Base-by-base conservation (phyloP, 495 filamentous ascomycete genomes). In the Penicillium arizonense region DNA sequence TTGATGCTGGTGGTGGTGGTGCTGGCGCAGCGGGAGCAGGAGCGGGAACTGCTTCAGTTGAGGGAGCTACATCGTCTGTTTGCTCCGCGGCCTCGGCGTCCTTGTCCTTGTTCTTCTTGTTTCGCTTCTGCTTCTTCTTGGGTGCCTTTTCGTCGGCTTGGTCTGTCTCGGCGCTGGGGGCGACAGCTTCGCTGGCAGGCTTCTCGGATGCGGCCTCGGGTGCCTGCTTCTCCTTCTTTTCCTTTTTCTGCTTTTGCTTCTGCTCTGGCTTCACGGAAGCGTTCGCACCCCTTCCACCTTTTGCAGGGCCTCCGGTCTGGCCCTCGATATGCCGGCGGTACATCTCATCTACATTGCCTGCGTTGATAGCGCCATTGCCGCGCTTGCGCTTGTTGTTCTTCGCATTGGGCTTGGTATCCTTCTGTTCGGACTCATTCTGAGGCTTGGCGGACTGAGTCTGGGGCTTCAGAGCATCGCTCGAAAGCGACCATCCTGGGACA, bases 401-500 rank as follows among this genome's bases (percentile, higher is more conserved):
- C 20, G 53, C 63, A 44, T 69, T 65, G n/a, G 59, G 55, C 30
- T 61, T 68, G 1, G 55, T 38, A 26, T 67, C 70, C 11, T 74
- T 65, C 4, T 49, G 41, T 60, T 64, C 60, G 26, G 62, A 52
- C 13, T 66, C 41, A 7, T 55, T 58, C 39, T 64, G 56, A n/a
- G 58, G 18, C 42, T 63, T 63, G 18, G 52, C 41, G n/a, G 59
- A 43, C 28, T 82, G 77, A 26, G 71, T 78, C 72, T 96, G 91
- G 20, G 81, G 68, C 69, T 87, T 89, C 44, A 91, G 81, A 41
- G 74, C 75, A 58, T 82, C 79, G 46, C 84, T 78, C 53, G 89
- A 79, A 23, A 97, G 75, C 18, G 88, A 87, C 89, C 91, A 96
- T 55, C 93, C 94, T 56, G 88, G 88, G 47, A 97, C 92, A 4